phyloP scores from a whole-genome alignment of 371 early-diverging fungal species.

The Mortierella sp. region DNA sequence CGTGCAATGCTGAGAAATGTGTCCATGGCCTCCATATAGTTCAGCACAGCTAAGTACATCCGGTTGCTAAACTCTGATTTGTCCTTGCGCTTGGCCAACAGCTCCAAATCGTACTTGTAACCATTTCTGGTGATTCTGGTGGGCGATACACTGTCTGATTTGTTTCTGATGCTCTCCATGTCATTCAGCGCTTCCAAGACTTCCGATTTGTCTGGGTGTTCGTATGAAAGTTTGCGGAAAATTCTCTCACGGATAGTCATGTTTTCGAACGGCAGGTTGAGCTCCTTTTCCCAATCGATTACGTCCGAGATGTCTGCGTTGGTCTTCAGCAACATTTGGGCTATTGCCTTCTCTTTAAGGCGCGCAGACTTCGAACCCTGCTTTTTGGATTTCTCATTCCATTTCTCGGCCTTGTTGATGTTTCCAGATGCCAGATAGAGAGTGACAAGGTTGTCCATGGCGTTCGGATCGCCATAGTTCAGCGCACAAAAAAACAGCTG shows the following conservation, averaged over 20 bases:
- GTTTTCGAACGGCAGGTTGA: constrained; percentile 41
- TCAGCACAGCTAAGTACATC: constrained; percentile 40
- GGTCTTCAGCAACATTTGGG: constrained; percentile 23
- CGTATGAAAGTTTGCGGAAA: constrained; percentile 35
- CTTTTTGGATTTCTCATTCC: constrained; percentile 39
- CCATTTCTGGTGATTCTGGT: constrained; percentile 22
- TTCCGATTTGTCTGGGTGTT: constrained; percentile 33
- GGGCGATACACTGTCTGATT: constrained; percentile 24
- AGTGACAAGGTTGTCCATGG: constrained; percentile 37
- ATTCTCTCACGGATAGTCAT: constrained; percentile 40
- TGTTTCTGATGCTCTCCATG: constrained; percentile 29
- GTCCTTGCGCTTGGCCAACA: constrained; percentile 39
- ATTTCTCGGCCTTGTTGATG: constrained; percentile 45
- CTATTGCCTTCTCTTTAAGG: constrained; percentile 30
- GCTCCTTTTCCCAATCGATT: constrained; percentile 40
- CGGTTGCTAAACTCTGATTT: constrained; percentile 39
- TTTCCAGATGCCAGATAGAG: constrained; percentile 37
- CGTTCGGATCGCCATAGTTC: constrained; percentile 44
- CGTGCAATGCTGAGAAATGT: constrained; percentile 27
- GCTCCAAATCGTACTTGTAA: constrained; percentile 36
- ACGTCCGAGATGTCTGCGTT: constrained; percentile 36
- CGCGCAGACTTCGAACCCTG: constrained; percentile 34
- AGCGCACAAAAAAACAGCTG: constrained; percentile 37
- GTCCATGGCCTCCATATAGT: constrained; percentile 30
- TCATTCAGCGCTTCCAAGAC: constrained; percentile 27